Evolutionary conservation across 2,329 filamentous ascomycete species (phyloP), one percentile per base, ranked within the genome.

Genomic region (Aspergillus eucalypticola): DNA sequence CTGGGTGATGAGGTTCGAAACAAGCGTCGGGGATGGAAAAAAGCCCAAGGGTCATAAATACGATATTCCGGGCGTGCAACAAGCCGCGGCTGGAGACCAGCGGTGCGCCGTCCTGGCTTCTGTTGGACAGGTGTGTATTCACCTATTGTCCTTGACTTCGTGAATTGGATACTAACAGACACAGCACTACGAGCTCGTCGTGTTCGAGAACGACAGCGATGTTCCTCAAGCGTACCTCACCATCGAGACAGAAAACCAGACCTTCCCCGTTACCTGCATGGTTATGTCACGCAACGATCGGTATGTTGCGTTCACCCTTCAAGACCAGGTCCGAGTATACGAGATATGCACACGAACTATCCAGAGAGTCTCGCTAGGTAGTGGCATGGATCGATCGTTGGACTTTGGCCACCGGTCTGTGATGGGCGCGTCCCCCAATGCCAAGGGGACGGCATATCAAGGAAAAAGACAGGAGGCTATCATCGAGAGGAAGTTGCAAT

Each of bases 401-500:
- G 54, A 56, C 15, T 44, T 49, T 17, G 49, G 59, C 17, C 54
- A 64, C 29, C 8, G 57, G 32, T 49, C 52, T 27, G 29, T 46
- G n/a, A 39, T 52, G 23, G 48, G 41, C 13, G n/a, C 44, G 8
- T 29, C 46, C 15, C 10, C 32, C 25, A 32, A 38, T 41, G 46
- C 58, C 4, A 53, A 55, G 29, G 59, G 50, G 21, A 13, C 41
- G 17, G 50, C 42, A 21, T 41, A 59, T 19, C 42, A 59, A 25
- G 56, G 50, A n/a, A 48, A 60, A 11, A 54, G 64, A 54, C 67
- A 68, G 51, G 63, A 66, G 25, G 66, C 65, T 4, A 66, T 73
- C 25, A 67, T 73, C 25, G 69, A 71, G 13, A 66, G 73, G 29
- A 74, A 69, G 56, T 56, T 75, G 2, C 69, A 73, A 51, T 76